Base-by-base conservation (phyloP, 192 early-diverging fungal genomes). In the Umbelopsis ramanniana region DNA sequence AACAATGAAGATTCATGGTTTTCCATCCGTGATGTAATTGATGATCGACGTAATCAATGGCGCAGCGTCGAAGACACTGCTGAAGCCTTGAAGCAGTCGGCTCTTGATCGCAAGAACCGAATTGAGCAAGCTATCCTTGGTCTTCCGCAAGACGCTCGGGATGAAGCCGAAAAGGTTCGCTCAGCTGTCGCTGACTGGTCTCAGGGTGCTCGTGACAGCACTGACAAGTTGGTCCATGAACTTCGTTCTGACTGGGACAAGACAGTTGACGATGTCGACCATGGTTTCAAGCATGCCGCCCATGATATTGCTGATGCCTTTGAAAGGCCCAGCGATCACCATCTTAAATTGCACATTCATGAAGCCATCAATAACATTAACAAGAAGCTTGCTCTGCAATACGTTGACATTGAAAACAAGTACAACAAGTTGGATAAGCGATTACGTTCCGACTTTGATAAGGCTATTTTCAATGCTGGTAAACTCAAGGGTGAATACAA, bases 291-390 rank as follows among this genome's bases (percentile, higher is more conserved):
- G 17, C 57, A 63, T 63, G 57, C 57, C 5, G 33, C 57, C 17
- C 1, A 37, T 37, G 57, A 63, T 35, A 63, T 63, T 63, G 17
- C 8, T 68, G 67, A 68, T 29, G 40, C 46, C 5, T 68, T 68
- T 46, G 67, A 68, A 23, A 48, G 26, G 11, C 46, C 45, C 5
- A 46, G 67, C 22, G 45, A 68, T 14, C 45, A 48, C 17, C 45
- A 68, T 46, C 43, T 46, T 12, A 46, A 68, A 4, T 38, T 47
- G n/a, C 67, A 48, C 22, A 48, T 46, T 68, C 40, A 48, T 23
- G 67, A 46, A 47, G 67, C 46, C 26, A 47, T 68, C 45, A 48
- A 68, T 46, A 26, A 45, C 67, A 68, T 68, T 45, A 68, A 68
- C 45, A 46, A 48, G 45, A 68, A 68, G 26, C 45, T 68, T 14